Base-by-base conservation (phyloP, 1,284 basidiomycete genomes). In the Schizopora paradoxa region DNA sequence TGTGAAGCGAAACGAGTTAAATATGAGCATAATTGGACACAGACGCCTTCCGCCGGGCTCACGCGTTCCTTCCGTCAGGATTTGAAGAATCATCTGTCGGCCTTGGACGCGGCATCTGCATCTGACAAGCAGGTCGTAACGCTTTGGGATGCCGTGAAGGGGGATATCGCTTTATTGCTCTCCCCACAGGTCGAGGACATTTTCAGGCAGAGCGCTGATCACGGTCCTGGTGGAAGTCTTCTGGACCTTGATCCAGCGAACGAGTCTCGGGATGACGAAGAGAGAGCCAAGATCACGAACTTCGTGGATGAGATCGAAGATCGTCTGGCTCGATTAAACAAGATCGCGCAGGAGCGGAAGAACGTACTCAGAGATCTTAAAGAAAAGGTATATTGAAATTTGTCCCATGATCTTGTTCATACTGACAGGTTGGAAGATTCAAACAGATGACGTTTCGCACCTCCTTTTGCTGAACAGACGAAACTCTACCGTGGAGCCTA, bases 391-490 rank as follows among this genome's bases (percentile, higher is more conserved):
- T 21, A 49, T 39, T 19, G n/a, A n/a, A n/a, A 28, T 16, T 44
- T 31, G 22, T n/a, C 19, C 10, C 28, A 10, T 6, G 23, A 2
- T 41, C 8, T 32, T 21, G 14, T 13, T 43, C 31, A 31, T 43
- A 36, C 31, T 18, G 39, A 14, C 31, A n/a, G 10, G 13, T 33
- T 49, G 27, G 2, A 58, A 94, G 90, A 80, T 98, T 37, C 96
- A 97, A 77, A 74, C 76, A 23, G 96, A 99, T 65, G 96, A 99
- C 58, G 95, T 99, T 6, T 98, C 94, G 0, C 92, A 96, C 60
- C 72, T 97, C 0, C 77, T 99, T 1, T 78, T 99, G 2, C 77
- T 98, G 43, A 96, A 97, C 61, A 82, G 91, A 11, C 85, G 93
- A 13, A 86, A 91, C 51, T 77, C 80, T 21, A 81, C 82, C 29